Evolutionary conservation across 495 filamentous ascomycete species (phyloP), one percentile per base, ranked within the genome.

Genomic region (Chlorociboria aeruginascens): DNA sequence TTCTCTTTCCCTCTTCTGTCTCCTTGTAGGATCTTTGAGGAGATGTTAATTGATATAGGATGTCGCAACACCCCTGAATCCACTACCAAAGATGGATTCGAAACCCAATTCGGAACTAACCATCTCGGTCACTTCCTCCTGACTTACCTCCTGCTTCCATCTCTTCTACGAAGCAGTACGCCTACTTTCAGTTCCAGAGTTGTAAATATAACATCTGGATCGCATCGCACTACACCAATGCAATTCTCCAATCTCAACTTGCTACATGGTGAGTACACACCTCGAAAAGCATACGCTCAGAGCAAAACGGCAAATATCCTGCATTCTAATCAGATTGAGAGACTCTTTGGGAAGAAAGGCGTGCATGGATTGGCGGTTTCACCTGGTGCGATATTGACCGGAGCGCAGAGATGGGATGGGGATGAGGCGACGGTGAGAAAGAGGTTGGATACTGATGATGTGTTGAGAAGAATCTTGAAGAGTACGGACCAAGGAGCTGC

Each of bases 41-140:
- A 40, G 9, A 17, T 40, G 7, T 17, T 40, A 9, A 40, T 16
- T 7, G 3, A 12, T 9, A 10, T 9, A 40, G 38, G 38, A 40
- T 13, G 12, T 7, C 38, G 38, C 8, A 40, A 40, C 17, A 12
- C 38, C 8, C 38, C 38, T 10, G 38, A 40, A 40, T 12, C 12
- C 13, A 14, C 9, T 10, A 53, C 50, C 20, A 16, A 28, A 11
- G 78, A 85, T 12, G 80, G 82, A 17, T 78, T 76, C 56, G 82
- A 87, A 56, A 66, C 78, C 32, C 78, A 84, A 44, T 78, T 86
- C 52, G 79, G 76, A 13, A 78, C 75, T 2, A 89, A 88, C 54
- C 74, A 88, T 57, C 60, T 87, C 46, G 79, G 76, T 8, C 81
- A 84, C 55, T 77, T 76, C 33, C 67, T 85, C 8, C 65, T 89